A percentile compares a stretch with the other conserved stretches of the same genome.
Evolutionary conservation across 73 alveolate species (phyloP).

Genomic region (Paramecium biaurelia): DNA sequence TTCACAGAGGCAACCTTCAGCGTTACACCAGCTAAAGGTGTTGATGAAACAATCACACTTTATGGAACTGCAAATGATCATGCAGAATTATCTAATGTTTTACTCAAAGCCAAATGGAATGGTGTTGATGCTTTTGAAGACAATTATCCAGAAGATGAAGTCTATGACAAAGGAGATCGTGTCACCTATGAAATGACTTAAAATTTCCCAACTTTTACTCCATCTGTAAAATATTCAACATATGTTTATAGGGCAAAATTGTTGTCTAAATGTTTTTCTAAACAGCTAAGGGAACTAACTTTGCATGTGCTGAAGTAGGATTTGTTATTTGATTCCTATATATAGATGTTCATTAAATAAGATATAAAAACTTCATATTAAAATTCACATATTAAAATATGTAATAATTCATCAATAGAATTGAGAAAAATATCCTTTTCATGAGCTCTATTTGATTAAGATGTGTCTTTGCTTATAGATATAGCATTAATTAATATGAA

Average conservation of each 20-base stretch:
- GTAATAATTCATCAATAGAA: too few relatives aligned
- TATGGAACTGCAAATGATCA: slow-evolving; percentile 40
- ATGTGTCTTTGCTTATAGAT: too few relatives aligned
- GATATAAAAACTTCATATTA: neutral
- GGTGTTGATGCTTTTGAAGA: neutral
- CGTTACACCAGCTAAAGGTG: slow-evolving; percentile 28
- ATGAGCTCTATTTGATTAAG: neutral
- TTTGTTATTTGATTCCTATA: slow-evolving; percentile 9
- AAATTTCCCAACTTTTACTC: slow-evolving; percentile 34
- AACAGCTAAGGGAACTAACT: neutral
- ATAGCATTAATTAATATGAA: neutral
- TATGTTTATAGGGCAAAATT: neutral
- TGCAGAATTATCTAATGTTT: neutral
- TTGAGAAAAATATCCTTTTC: neutral
- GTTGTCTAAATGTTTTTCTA: neutral
- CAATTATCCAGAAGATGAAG: neutral
- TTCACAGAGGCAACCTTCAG: neutral
- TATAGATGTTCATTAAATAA: neutral
- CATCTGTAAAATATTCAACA: neutral
- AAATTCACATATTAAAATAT: neutral
- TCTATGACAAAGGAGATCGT: slow-evolving; percentile 43
- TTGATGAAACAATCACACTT: slow-evolving; percentile 16
- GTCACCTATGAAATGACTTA: neutral
- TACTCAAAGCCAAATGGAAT: slow-evolving; percentile 30
- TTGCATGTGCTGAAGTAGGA: slow-evolving; percentile 27